These are phyloP conservation scores for Taphrina wiesneri DNA, from an alignment of 1,139 yeast genomes.

Conservation along the genomic window DNA sequence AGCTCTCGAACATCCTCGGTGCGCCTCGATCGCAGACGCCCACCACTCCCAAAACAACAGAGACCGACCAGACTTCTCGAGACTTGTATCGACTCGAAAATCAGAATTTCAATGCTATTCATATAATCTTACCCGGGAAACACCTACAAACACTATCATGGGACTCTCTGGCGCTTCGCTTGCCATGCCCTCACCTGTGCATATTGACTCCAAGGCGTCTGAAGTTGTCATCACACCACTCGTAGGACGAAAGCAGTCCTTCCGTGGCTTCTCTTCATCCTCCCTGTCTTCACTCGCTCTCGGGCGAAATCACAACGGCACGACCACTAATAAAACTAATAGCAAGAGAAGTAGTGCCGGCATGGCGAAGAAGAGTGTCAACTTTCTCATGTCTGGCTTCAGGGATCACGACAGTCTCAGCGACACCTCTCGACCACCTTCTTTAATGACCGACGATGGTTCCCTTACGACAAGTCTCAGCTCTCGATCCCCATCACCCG, in stretches of 20 bases:
- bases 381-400: background rate
- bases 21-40: background rate
- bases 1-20: background rate
- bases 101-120: background rate
- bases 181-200: constrained; percentile 19
- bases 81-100: background rate
- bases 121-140: background rate
- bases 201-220: constrained; percentile 5
- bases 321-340: background rate
- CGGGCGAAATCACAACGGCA: background rate
- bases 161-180: constrained; percentile 8
- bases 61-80: background rate
- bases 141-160: background rate
- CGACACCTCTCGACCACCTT: constrained; percentile 24
- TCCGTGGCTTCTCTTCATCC: constrained; percentile 25
- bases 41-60: background rate
- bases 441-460: constrained; percentile 27
- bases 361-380: constrained; percentile 5
- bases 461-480: constrained; percentile 13
- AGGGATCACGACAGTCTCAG: background rate
- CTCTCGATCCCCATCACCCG: constrained; percentile 32
- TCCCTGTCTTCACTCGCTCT: constrained; percentile 27
- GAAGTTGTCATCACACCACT: constrained; percentile 1
- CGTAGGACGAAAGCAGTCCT: constrained; percentile 29
- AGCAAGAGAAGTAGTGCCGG: constrained; percentile 4